Evolutionary conservation across 495 filamentous ascomycete genomes (phyloP).

Genomic region (Penicillium ucsense): DNA sequence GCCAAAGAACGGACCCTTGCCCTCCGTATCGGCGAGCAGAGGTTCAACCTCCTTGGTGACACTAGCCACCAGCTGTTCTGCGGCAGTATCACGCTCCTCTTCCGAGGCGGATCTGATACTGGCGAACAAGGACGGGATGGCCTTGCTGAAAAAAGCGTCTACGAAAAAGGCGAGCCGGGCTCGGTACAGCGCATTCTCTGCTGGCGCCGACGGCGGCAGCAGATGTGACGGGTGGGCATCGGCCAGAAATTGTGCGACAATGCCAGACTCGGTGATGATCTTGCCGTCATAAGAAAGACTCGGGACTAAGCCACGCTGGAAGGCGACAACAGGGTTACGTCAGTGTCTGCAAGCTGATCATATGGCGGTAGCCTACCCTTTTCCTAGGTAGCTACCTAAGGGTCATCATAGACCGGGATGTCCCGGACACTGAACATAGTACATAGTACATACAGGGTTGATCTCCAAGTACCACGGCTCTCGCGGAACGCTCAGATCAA

Average conservation of each 20-base stretch:
- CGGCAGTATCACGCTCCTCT: conserved; percentile 27
- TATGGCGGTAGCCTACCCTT: neutral
- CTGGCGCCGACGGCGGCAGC: conserved; percentile 25
- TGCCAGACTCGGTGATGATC: conserved; percentile 64
- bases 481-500: conserved; percentile 63
- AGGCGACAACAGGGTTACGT: neutral
- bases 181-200: conserved; percentile 44
- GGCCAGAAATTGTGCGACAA: conserved; percentile 69
- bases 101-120: conserved; percentile 28
- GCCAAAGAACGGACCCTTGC: conserved; percentile 70
- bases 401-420: too few species aligned
- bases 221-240: conserved; percentile 44
- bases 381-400: too few species aligned
- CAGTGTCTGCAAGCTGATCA: neutral
- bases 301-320: conserved; percentile 66
- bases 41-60: conserved; percentile 70
- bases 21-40: conserved; percentile 37
- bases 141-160: conserved; percentile 62
- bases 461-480: conserved; percentile 77
- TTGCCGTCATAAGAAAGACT: conserved; percentile 57
- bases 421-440: too few species aligned
- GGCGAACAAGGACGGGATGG: conserved; percentile 35
- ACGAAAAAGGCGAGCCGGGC: conserved; percentile 68
- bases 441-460: conserved; percentile 52
- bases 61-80: conserved; percentile 32